phyloP scores from a whole-genome alignment of 768 basidiomycete genomes.

The Pluteus cervinus region DNA sequence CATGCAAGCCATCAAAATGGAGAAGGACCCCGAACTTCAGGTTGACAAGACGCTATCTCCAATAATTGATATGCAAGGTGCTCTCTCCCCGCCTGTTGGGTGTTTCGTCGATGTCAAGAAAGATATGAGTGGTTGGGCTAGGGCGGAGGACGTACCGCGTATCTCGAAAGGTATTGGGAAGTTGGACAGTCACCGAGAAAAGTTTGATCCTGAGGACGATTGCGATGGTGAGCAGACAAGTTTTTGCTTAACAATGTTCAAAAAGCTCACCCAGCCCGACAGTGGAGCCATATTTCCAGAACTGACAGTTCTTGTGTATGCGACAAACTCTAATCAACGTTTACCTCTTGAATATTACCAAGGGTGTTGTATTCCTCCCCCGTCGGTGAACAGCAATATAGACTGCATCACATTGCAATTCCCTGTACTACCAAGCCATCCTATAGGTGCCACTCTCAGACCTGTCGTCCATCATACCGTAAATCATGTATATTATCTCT shows the following conservation, averaged over 20 bases:
- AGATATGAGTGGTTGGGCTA: conserved; percentile 18
- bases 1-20: not conserved
- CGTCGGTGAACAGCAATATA: too few species aligned
- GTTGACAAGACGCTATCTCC: not conserved
- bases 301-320: too few species aligned
- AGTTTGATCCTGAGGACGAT: conserved; percentile 19
- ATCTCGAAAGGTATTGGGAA: conserved; percentile 16
- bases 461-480: too few species aligned
- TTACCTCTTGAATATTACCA: too few species aligned
- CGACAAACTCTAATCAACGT: too few species aligned
- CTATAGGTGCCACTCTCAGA: too few species aligned
- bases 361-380: too few species aligned
- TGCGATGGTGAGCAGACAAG: conserved; percentile 17
- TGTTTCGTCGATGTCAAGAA: conserved; percentile 11
- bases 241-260: conserved; percentile 2
- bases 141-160: conserved; percentile 3
- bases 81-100: too few species aligned
- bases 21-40: conserved; percentile 2
- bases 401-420: too few species aligned
- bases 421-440: too few species aligned
- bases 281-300: conserved; percentile 13
- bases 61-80: conserved; percentile 1
- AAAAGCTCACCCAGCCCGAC: conserved; percentile 2
- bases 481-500: too few species aligned
- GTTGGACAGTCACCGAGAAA: conserved; percentile 17